These are phyloP conservation scores for Daldinia caldariorum DNA, from an alignment of 495 filamentous ascomycete genomes.

Conservation along the genomic window DNA sequence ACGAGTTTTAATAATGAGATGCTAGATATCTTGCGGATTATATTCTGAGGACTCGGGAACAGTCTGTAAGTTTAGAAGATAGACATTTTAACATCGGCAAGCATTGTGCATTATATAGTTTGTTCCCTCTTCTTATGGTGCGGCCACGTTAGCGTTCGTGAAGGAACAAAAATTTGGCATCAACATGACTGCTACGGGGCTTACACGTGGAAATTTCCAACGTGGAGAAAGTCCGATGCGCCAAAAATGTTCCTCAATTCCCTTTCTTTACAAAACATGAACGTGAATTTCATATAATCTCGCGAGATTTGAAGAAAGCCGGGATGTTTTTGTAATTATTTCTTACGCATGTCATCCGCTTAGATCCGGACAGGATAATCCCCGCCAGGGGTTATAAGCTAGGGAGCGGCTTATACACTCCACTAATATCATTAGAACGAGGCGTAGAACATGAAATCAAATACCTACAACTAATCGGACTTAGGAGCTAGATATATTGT, in stretches of 20 bases:
- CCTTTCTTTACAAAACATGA: neutral
- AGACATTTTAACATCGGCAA: too few species aligned
- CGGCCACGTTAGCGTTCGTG: too few species aligned
- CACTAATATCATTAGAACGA: neutral
- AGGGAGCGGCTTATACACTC: neutral
- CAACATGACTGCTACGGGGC: neutral
- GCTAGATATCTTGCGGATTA: neutral
- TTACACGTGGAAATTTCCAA: neutral
- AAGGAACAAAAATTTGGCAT: neutral
- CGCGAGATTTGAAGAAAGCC: neutral
- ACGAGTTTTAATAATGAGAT: neutral
- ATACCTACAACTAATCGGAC: neutral
- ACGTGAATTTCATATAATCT: neutral
- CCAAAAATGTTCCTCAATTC: neutral
- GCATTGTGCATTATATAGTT: too few species aligned
- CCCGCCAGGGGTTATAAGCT: neutral
- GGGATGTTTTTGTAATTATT: neutral
- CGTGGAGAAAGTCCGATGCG: neutral
- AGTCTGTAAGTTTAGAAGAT: too few species aligned
- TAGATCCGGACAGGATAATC: neutral
- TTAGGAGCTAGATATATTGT: neutral
- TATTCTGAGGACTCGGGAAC: too few species aligned
- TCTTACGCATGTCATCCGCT: neutral
- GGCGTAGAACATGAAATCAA: neutral
- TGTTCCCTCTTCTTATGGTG: too few species aligned